A percentile compares a stretch with the other conserved stretches of the same genome.
These are phyloP conservation scores for Penicillium sp. DNA, from an alignment of 2,329 filamentous ascomycete genomes.

Conservation along the genomic window DNA sequence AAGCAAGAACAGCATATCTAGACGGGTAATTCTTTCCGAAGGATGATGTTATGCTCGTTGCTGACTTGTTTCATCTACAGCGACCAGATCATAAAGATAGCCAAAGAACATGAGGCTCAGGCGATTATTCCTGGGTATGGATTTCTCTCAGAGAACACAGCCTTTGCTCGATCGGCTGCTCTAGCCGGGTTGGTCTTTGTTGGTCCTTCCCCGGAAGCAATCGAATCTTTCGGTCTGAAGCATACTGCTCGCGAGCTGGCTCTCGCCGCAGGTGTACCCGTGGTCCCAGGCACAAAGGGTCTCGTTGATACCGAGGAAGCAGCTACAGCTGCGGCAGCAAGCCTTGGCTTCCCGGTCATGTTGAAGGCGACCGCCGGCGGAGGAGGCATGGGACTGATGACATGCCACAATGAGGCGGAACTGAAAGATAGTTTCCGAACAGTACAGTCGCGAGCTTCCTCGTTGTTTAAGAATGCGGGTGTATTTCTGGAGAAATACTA, in stretches of 20 bases:
- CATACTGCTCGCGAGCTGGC: background rate
- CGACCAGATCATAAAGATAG: background rate
- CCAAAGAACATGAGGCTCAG: background rate
- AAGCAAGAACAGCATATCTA: background rate
- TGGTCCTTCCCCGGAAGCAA: background rate
- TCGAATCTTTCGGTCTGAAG: background rate
- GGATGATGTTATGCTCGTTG: background rate
- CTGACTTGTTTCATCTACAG: background rate
- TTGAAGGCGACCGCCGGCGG: background rate
- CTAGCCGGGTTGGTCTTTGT: background rate
- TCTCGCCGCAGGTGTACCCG: background rate
- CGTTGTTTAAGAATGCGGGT: slow-evolving; percentile 79
- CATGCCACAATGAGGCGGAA: background rate
- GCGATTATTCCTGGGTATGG: background rate
- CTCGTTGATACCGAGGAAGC: background rate
- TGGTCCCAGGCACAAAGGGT: background rate
- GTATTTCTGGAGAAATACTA: slow-evolving; percentile 86
- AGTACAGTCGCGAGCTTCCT: background rate
- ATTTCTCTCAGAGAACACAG: background rate
- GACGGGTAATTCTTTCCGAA: background rate
- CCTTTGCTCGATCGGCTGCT: background rate
- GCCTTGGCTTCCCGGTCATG: background rate
- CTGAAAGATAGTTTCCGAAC: background rate
- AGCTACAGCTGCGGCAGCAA: background rate
- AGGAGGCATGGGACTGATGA: background rate